Conservation (phyloP, 129 eudicot genomes). For the Chrysanthemum lavandulifolium region DNA sequence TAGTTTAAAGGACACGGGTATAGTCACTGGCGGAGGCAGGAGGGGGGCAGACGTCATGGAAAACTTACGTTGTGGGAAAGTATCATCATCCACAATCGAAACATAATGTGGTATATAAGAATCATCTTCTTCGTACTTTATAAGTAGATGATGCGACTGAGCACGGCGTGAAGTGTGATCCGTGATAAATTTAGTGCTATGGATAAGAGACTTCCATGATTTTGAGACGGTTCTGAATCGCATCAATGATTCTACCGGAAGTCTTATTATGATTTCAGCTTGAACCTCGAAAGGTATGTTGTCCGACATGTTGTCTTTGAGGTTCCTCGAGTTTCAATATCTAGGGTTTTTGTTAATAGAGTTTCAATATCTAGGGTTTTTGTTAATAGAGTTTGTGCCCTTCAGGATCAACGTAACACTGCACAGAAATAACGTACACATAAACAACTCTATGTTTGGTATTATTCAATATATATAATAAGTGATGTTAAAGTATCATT, state of each 20-base stretch:
- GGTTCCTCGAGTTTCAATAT: background rate
- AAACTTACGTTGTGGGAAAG: background rate
- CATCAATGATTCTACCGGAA: background rate
- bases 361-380: background rate
- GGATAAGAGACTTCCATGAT: background rate
- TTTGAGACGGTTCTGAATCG: background rate
- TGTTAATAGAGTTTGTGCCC: conserved; percentile 37
- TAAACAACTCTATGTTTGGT: background rate
- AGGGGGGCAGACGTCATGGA: background rate
- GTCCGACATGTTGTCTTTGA: background rate
- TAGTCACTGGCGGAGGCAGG: background rate
- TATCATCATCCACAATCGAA: background rate
- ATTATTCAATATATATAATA: no score
- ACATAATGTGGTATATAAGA: background rate
- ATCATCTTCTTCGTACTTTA: background rate
- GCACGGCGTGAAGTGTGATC: background rate
- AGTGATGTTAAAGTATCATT: no score
- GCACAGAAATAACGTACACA: conserved; percentile 5
- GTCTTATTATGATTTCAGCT: background rate
- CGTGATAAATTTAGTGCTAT: background rate
- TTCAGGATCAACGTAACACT: conserved; percentile 45
- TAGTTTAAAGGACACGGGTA: background rate
- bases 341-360: background rate
- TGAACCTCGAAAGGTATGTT: background rate
- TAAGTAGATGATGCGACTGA: background rate